These are phyloP conservation scores for Voacanga thouarsii DNA, from an alignment of 257 asterid genomes.

Conservation along the genomic window DNA sequence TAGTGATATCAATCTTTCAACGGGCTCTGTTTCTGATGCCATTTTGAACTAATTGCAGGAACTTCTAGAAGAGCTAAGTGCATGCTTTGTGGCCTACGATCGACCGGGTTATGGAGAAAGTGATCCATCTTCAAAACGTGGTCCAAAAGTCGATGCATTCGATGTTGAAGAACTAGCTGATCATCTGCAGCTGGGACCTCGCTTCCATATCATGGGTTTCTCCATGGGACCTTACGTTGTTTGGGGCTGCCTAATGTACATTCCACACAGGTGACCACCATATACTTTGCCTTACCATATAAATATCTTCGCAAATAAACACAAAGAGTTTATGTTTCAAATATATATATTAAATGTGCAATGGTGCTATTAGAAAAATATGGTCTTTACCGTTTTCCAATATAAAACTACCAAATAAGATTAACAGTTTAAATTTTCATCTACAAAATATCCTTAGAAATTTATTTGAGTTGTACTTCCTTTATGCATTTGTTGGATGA, in stretches of 20 bases:
- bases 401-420: no score
- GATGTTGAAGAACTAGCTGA: slow-evolving; percentile 18
- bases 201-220: slow-evolving; percentile 9
- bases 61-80: slow-evolving; percentile 1
- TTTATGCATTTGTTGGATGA: no score
- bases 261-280: slow-evolving; percentile 1
- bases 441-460: no score
- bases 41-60: slow-evolving; percentile 3
- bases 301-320: no score
- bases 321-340: no score
- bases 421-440: no score
- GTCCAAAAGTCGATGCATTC: not conserved
- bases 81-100: slow-evolving; percentile 4
- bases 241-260: slow-evolving; percentile 15
- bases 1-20: not conserved
- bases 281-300: no score
- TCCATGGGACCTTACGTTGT: slow-evolving; percentile 5
- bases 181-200: slow-evolving; percentile 5
- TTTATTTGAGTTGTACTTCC: no score
- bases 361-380: no score
- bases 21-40: not conserved
- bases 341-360: no score
- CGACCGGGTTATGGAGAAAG: slow-evolving; percentile 19
- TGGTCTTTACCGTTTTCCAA: no score
- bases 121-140: slow-evolving; percentile 12